Base-by-base conservation (phyloP, 345 rosid species). In the Citrus mangshanensis region DNA sequence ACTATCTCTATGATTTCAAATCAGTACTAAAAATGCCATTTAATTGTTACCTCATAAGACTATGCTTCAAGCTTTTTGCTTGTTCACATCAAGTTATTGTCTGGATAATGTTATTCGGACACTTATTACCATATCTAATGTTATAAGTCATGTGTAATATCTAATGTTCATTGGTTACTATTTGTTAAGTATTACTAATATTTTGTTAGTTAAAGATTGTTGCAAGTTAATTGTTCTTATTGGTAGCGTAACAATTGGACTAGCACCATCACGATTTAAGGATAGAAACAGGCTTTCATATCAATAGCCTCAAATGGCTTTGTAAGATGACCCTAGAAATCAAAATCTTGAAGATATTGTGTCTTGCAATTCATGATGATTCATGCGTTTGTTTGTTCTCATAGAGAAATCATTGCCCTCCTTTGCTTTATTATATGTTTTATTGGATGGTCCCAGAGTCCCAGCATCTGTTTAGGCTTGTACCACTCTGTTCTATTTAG, bases 141-240 rank as follows among this genome's bases (percentile, higher is more conserved):
- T 6, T 5, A 0, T 1, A 35, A 2, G 46, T 40, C 46, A 40
- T 40, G 3, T 40, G 46, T 0, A 40, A 40, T 9, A 40, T 9
- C 3, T 40, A 40, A 40, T 40, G 46, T 40, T 40, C 10, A 40
- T 40, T 40, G 0, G 46, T 40, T 40, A 40, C 46, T 40, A 9
- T 9, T 40, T 40, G 46, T 40, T 2, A 42, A 10, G 12, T 51
- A 51, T 51, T 64, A 40, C 63, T 37, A 42, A 51, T 37, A 30
- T 21, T 22, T 34, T 88, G 91, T 93, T 80, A 87, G 83, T 40
- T 98, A 96, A 27, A 95, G 88, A 51, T 16, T 51, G 16, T 42
- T 42, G 49, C 14, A 0, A 42, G 49, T 42, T 42, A 42, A 42
- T 42, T 42, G 49, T 10, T 42, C 14, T 42, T 42, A 10, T 42